Conservation (phyloP, 1,139 yeast genomes). For the Pichia sorboxylosa region DNA sequence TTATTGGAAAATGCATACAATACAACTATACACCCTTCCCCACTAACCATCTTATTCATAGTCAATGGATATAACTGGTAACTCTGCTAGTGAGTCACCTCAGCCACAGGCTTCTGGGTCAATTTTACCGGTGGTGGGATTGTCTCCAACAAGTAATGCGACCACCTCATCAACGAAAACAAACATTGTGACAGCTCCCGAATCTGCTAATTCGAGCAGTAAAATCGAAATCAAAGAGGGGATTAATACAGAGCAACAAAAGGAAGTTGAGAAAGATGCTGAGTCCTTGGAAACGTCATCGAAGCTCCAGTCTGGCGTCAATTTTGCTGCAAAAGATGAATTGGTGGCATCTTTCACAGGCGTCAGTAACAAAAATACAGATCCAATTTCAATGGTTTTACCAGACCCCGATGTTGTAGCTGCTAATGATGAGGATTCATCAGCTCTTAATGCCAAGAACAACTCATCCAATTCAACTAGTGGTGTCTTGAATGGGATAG, state of each 20-base stretch:
- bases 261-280: neutral
- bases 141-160: neutral
- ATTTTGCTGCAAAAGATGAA: conserved; percentile 21
- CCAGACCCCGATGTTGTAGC: conserved; percentile 2
- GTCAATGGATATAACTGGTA: no score
- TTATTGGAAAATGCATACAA: no score
- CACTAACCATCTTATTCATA: no score
- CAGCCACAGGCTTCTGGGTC: no score
- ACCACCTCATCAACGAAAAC: neutral
- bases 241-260: neutral
- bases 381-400: conserved; percentile 8
- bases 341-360: conserved; percentile 30
- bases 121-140: no score
- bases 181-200: conserved; percentile 1
- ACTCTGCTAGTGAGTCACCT: no score
- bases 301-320: conserved; percentile 15
- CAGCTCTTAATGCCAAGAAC: neutral
- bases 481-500: conserved; percentile 5
- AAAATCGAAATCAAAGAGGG: neutral
- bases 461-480: neutral
- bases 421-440: neutral
- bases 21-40: no score
- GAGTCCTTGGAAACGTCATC: conserved; percentile 4
- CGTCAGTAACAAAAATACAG: conserved; percentile 18
- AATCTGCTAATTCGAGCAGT: neutral